Evolutionary conservation across 768 basidiomycete species (phyloP), one percentile per base, ranked within the genome.

Genomic region (Kwoniella bestiolae): DNA sequence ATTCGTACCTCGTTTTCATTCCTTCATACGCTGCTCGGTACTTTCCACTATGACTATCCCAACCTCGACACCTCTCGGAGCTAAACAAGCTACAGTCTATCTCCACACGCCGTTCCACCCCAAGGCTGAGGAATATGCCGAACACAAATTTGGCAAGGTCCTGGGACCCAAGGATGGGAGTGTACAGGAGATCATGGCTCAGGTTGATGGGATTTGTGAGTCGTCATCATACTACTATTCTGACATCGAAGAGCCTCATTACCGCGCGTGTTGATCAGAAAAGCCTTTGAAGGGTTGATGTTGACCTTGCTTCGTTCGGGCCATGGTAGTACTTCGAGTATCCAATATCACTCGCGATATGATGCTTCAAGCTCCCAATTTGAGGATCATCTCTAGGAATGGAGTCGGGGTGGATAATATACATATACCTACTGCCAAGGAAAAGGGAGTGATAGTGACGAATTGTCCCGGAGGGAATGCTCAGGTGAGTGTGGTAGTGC

Each of bases 391-490:
- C 38, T 60, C 69, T 0, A 35, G 78, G 28, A 76, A 75, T 31
- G 78, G 78, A 0, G 68, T 69, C 5, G 78, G 78, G 0, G 44
- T 55, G 28, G 78, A 79, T 57, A 67, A 60, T 58, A 75, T 79
- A 44, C 70, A 79, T 62, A 66, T 72, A 28, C 66, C 61, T 3
- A 70, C 61, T 2, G 70, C 67, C 44, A 64, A 67, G 21, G 47
- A 61, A 64, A 51, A 67, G 25, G 76, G 73, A 0, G 63, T 77
- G 3, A 60, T 67, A 1, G 73, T 78, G 41, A 75, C 72, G 14
- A 79, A 78, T 51, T 51, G 57, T 35, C 74, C 78, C 0, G 78
- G 76, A 6, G 72, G 69, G n/a, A 79, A 79, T 61, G 71, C 76
- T 5, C 55, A 74, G 53, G 78, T 77, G 46, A 47, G 72, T 64